Evolutionary conservation across 768 basidiomycete species (phyloP).

Genomic region (Astraeus odoratus): DNA sequence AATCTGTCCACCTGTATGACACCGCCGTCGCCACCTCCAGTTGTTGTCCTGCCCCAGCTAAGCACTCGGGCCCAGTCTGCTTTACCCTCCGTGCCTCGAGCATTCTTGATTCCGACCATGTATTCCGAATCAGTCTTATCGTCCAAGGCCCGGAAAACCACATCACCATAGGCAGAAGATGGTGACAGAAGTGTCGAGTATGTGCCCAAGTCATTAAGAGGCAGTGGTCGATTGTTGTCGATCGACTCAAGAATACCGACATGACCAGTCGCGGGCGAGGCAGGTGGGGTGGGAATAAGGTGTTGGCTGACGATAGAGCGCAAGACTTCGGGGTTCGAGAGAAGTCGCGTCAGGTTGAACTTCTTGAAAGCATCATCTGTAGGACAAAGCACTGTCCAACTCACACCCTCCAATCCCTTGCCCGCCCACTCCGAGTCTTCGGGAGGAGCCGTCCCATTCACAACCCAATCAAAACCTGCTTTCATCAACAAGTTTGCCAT

Average conservation of each 20-base stretch:
- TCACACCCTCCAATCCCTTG: slow-evolving; percentile 36
- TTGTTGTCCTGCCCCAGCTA: slow-evolving; percentile 73
- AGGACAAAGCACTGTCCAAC: slow-evolving; percentile 90
- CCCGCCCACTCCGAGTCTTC: slow-evolving; percentile 62
- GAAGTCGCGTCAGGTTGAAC: slow-evolving; percentile 72
- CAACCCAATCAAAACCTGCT: slow-evolving; percentile 85
- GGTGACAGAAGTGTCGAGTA: slow-evolving; percentile 75
- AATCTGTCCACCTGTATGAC: slow-evolving; percentile 84
- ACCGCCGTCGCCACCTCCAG: slow-evolving; percentile 69
- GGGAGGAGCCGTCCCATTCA: slow-evolving; percentile 79
- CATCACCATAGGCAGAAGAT: slow-evolving; percentile 65
- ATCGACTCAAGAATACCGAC: slow-evolving; percentile 29
- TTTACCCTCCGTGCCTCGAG: slow-evolving; percentile 55
- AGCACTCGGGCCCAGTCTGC: slow-evolving; percentile 60
- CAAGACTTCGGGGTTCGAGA: slow-evolving; percentile 47
- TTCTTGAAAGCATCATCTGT: slow-evolving; percentile 88
- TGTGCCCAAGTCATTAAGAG: slow-evolving; percentile 60
- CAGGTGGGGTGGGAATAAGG: slow-evolving; percentile 47
- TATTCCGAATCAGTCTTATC: slow-evolving; percentile 38
- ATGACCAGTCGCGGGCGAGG: slow-evolving; percentile 15
- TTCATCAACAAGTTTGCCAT: slow-evolving; percentile 81
- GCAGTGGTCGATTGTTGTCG: slow-evolving; percentile 67
- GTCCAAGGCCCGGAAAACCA: slow-evolving; percentile 61
- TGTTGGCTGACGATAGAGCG: slow-evolving; percentile 68
- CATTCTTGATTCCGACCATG: slow-evolving; percentile 69